Base-by-base conservation (phyloP, 2,329 filamentous ascomycete species). In the Verticillium longisporum region DNA sequence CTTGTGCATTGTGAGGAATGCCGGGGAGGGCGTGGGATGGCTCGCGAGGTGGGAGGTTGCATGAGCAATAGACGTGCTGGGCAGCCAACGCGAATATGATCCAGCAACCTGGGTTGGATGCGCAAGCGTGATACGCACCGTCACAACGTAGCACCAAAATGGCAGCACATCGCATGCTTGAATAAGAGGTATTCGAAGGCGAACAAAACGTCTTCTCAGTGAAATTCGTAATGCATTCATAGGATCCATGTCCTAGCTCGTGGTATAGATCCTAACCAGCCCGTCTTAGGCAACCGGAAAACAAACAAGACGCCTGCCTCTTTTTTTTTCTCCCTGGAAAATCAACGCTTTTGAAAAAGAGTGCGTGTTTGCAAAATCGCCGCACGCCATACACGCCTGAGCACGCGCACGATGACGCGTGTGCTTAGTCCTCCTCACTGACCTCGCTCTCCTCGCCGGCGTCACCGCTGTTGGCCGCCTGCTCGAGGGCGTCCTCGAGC, bases 1-100 rank as follows among this genome's bases (percentile, higher is more conserved):
- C 57, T 68, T 91, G 11, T 97, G 93, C 73, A 86, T 99, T 66
- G 86, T 98, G 36, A 82, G 94, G 59, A 89, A 93, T 69, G 86
- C 88, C 1, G 95, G 95, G 1, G 87, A 92, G 74, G 86, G 79
- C 37, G 78, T 95, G 4, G 94, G 91, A 2, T 88, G 93, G 76
- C 73, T 98, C 66, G 94, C 86, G 2, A 79, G 77, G 65, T 97
- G 93, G 93, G 88, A 94, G 67, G 70, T n/a, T n/a, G n/a, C n/a
- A n/a, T n/a, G n/a, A n/a, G n/a, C n/a, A n/a, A n/a, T 11, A 33
- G 31, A 14, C 41, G 41, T 15, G 21, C 41, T 15, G 10, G 2
- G 41, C 10, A 50, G 41, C 1, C 21, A 13, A 26, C 26, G 26
- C 26, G n/a, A n/a, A n/a, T n/a, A n/a, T n/a, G n/a, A n/a, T n/a